phyloP scores from a whole-genome alignment of 1,284 basidiomycete genomes.

The Ustilago bromivora region DNA sequence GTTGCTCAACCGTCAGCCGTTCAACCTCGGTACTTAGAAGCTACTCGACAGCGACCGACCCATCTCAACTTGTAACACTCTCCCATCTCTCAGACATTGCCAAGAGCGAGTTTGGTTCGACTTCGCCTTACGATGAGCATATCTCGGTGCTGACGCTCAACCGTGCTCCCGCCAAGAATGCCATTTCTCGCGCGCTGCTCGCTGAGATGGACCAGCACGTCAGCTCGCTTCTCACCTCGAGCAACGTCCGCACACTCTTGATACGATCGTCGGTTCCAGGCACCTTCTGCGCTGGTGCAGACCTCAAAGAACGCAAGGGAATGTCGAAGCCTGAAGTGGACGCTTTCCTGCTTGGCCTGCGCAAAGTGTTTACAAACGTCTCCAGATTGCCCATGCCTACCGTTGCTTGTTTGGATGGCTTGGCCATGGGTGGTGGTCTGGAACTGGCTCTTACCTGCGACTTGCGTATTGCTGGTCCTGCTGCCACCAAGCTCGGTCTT shows the following conservation, averaged over 20 bases:
- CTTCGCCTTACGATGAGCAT: slow-evolving; percentile 42
- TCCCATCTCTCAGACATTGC: slow-evolving; percentile 26
- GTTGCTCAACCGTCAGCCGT: slow-evolving; percentile 7
- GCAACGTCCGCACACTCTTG: slow-evolving; percentile 46
- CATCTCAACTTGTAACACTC: slow-evolving; percentile 35
- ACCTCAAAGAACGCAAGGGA: slow-evolving; percentile 83
- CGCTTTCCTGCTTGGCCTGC: slow-evolving; percentile 82
- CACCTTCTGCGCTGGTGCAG: slow-evolving; percentile 83
- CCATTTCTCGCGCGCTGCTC: slow-evolving; percentile 82
- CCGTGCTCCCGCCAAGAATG: slow-evolving; percentile 86
- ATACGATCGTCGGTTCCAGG: slow-evolving; percentile 47
- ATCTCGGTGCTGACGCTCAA: slow-evolving; percentile 75
- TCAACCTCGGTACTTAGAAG: slow-evolving; percentile 17
- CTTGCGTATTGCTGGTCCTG: slow-evolving; percentile 79
- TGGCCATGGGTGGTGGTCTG: slow-evolving; percentile 89
- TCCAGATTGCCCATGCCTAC: slow-evolving; percentile 87
- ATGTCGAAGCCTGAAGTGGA: slow-evolving; percentile 77
- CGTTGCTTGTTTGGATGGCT: slow-evolving; percentile 91
- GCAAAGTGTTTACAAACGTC: slow-evolving; percentile 79
- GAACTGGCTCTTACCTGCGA: slow-evolving; percentile 89
- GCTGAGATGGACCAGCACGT: slow-evolving; percentile 77
- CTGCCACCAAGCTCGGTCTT: slow-evolving; percentile 82
- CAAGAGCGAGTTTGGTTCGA: slow-evolving; percentile 23
- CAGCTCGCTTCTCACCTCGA: slow-evolving; percentile 71
- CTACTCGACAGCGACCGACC: slow-evolving; percentile 35